Percentiles rank a stretch among this genome's conserved stretches.
Evolutionary conservation across 208 protist species (phyloP).

Genomic region (Trypanosoma avium): DNA sequence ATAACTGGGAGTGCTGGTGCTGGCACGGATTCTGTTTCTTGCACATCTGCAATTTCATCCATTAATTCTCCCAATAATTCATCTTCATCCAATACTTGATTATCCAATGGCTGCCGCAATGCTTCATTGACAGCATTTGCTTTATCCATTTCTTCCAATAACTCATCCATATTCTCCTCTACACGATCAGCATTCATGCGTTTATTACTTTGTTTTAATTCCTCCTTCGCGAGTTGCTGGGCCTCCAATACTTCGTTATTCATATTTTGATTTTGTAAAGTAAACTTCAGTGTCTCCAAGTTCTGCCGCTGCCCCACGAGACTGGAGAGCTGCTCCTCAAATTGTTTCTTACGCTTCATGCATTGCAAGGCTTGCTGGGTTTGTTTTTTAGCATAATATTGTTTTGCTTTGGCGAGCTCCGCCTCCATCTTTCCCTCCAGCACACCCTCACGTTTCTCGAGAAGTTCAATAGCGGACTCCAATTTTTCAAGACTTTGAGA

Average conservation of each 20-base stretch:
- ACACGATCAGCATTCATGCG: conserved; percentile 87
- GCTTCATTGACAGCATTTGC: conserved; percentile 85
- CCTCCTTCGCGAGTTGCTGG: conserved; percentile 66
- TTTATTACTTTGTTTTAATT: conserved; percentile 81
- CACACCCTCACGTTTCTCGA: conserved; percentile 84
- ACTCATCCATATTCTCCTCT: conserved; percentile 87
- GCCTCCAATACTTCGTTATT: conserved; percentile 84
- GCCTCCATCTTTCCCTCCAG: conserved; percentile 86
- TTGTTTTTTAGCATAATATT: conserved; percentile 86
- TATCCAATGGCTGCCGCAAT: conserved; percentile 77
- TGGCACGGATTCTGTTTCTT: neutral
- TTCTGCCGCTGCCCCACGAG: conserved; percentile 74
- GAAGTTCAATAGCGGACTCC: conserved; percentile 68
- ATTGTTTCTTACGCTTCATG: conserved; percentile 92
- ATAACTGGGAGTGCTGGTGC: conserved; percentile 36
- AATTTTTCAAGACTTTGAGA: conserved; percentile 66
- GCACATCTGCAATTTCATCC: conserved; percentile 45
- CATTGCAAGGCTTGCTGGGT: conserved; percentile 78
- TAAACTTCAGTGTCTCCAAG: conserved; percentile 83
- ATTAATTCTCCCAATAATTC: conserved; percentile 84
- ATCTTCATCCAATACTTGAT: conserved; percentile 79
- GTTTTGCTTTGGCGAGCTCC: conserved; percentile 83
- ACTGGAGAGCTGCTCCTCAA: conserved; percentile 78
- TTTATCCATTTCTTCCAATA: conserved; percentile 91
- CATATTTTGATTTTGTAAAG: conserved; percentile 85